Conservation (phyloP, 495 filamentous ascomycete genomes). For the Usnea hakonensis region DNA sequence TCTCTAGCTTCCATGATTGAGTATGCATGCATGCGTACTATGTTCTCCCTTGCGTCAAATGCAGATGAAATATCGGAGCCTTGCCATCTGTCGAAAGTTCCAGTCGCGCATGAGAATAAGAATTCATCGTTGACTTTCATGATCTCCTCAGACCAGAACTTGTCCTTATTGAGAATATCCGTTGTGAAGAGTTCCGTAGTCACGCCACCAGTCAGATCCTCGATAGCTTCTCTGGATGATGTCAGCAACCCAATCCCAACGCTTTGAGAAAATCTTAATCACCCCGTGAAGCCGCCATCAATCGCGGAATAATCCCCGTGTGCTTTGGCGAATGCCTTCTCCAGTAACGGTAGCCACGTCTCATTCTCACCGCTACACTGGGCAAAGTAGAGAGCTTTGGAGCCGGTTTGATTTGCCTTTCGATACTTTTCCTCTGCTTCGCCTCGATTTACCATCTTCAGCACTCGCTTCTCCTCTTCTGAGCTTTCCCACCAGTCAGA, state of each 20-base stretch:
- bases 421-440: slow-evolving; percentile 75
- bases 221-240: slow-evolving; percentile 64
- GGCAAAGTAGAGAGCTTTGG: slow-evolving; percentile 74
- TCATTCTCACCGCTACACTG: slow-evolving; percentile 80
- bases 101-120: slow-evolving; percentile 75
- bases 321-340: slow-evolving; percentile 95
- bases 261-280: slow-evolving; percentile 10
- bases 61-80: slow-evolving; percentile 32
- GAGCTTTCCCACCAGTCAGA: slow-evolving; percentile 71
- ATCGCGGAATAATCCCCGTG: slow-evolving; percentile 82
- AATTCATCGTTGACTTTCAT: slow-evolving; percentile 80
- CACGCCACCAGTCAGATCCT: slow-evolving; percentile 89
- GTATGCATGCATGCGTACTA: slow-evolving; percentile 78
- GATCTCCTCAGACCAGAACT: slow-evolving; percentile 83
- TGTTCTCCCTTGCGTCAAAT: slow-evolving; percentile 56
- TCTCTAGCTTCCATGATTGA: slow-evolving; percentile 79
- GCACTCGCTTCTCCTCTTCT: slow-evolving; percentile 55
- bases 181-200: slow-evolving; percentile 71
- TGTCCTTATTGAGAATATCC: slow-evolving; percentile 79
- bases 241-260: neutral
- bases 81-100: slow-evolving; percentile 52
- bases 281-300: slow-evolving; percentile 75
- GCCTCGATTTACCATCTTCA: slow-evolving; percentile 61
- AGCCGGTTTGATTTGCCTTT: slow-evolving; percentile 65
- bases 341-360: slow-evolving; percentile 88